Percentiles rank a stretch among this genome's conserved stretches.
These are phyloP conservation scores for Nannochloropsis gaditana DNA, from an alignment of 108 stramenopile genomes.

Conservation along the genomic window DNA sequence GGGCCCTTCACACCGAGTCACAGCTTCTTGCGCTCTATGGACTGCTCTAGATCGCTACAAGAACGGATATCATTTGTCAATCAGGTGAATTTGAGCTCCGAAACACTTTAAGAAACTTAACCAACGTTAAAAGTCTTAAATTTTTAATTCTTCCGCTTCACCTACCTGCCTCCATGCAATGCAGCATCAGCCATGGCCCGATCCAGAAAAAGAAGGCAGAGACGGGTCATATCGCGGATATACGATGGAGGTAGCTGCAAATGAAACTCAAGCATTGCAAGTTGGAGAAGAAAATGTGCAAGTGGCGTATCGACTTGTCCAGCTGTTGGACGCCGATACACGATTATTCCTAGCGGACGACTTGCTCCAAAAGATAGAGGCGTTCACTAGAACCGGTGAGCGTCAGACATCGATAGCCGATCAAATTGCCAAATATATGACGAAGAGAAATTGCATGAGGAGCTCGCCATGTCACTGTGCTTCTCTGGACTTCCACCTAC, in stretches of 20 bases:
- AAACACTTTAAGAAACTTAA: too few species aligned
- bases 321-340: conserved; percentile 5
- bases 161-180: background rate
- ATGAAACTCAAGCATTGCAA: background rate
- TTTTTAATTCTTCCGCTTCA: background rate
- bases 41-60: too few species aligned
- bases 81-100: too few species aligned
- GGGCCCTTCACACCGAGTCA: too few species aligned
- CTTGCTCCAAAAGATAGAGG: conserved; percentile 9
- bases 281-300: conserved; percentile 1
- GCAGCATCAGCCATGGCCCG: background rate
- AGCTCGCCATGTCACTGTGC: too few species aligned
- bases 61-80: too few species aligned
- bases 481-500: too few species aligned
- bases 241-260: background rate
- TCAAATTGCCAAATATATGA: too few species aligned
- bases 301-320: background rate
- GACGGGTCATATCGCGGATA: background rate
- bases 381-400: background rate
- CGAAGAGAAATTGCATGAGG: too few species aligned
- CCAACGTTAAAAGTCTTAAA: too few species aligned
- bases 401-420: too few species aligned
- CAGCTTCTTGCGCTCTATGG: too few species aligned
- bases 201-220: conserved; percentile 14
- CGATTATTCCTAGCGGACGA: conserved; percentile 19